Conservation (phyloP, 768 basidiomycete genomes). For the Suillus weaverae region DNA sequence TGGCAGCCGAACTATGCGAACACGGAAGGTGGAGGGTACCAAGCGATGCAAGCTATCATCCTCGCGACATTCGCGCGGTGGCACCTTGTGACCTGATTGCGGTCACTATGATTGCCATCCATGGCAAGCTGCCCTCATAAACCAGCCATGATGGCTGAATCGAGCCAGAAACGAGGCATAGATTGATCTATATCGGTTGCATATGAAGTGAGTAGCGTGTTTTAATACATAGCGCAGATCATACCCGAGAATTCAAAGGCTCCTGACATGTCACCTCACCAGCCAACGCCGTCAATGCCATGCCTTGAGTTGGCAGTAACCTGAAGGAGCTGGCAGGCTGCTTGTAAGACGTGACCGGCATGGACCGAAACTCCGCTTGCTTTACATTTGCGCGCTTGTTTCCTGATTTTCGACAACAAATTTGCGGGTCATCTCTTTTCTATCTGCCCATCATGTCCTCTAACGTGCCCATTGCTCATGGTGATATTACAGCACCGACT, state of each 20-base stretch:
- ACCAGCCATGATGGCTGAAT: slow-evolving; percentile 2
- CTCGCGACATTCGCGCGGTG: not conserved
- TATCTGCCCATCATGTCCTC: slow-evolving; percentile 56
- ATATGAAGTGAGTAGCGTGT: not conserved
- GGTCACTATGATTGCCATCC: not conserved
- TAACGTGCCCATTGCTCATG: slow-evolving; percentile 60
- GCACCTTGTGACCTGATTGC: not conserved
- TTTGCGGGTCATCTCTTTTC: slow-evolving; percentile 25
- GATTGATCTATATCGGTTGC: not conserved
- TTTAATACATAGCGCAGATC: not conserved
- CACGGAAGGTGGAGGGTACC: not conserved
- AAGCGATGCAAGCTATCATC: not conserved
- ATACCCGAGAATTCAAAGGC: not conserved
- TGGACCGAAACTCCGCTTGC: slow-evolving; percentile 37
- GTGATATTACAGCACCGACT: slow-evolving; percentile 81
- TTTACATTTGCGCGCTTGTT: slow-evolving; percentile 21
- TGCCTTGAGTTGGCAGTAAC: slow-evolving; percentile 2
- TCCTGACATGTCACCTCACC: not conserved
- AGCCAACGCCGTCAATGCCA: slow-evolving; percentile 1
- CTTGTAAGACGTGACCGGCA: slow-evolving; percentile 22
- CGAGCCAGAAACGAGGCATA: slow-evolving; percentile 4
- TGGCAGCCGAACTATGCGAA: not conserved
- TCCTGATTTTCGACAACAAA: slow-evolving; percentile 24
- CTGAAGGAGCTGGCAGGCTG: not conserved
- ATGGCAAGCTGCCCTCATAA: not conserved